Evolutionary conservation across 495 filamentous ascomycete genomes (phyloP).

Genomic region (Pyrenula aspistea): DNA sequence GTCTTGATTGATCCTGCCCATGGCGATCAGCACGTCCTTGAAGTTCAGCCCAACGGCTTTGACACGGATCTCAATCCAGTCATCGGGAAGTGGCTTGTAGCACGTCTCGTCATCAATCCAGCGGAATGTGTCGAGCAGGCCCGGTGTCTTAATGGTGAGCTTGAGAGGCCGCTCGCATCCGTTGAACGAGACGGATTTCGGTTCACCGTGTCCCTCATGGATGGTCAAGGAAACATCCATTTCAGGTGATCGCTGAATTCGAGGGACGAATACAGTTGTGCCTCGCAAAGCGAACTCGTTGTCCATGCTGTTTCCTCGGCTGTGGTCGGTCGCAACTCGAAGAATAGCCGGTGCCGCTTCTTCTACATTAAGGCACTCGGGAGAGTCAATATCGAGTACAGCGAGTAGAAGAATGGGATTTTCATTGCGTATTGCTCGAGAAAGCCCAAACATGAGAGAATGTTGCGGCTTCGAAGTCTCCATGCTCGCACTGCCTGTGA

Average conservation of each 20-base stretch:
- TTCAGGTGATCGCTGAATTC: neutral
- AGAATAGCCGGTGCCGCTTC: neutral
- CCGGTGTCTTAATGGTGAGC: conserved; percentile 21
- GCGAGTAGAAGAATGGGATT: neutral
- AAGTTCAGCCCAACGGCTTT: conserved; percentile 42
- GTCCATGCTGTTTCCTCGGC: conserved; percentile 5
- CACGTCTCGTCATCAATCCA: conserved; percentile 30
- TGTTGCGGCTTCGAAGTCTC: conserved; percentile 7
- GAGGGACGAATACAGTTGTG: conserved; percentile 2
- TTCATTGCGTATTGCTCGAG: conserved; percentile 4
- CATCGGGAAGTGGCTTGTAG: conserved; percentile 17
- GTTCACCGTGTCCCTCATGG: neutral
- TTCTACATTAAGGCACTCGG: neutral
- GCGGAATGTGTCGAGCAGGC: conserved; percentile 38
- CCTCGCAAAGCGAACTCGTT: conserved; percentile 9
- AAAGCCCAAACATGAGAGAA: conserved; percentile 3
- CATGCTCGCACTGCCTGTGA: conserved; percentile 20
- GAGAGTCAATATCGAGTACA: conserved; percentile 4
- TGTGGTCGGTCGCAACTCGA: conserved; percentile 1
- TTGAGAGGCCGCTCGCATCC: conserved; percentile 4
- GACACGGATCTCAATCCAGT: conserved; percentile 37
- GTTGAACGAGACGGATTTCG: neutral
- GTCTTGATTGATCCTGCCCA: conserved; percentile 30
- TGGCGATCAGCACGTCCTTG: conserved; percentile 35
- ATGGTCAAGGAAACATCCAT: conserved; percentile 3